Percentiles rank a stretch among this genome's conserved stretches.
phyloP scores from a whole-genome alignment of 176 grass and related monocot species.

The Musa troglodytarum region DNA sequence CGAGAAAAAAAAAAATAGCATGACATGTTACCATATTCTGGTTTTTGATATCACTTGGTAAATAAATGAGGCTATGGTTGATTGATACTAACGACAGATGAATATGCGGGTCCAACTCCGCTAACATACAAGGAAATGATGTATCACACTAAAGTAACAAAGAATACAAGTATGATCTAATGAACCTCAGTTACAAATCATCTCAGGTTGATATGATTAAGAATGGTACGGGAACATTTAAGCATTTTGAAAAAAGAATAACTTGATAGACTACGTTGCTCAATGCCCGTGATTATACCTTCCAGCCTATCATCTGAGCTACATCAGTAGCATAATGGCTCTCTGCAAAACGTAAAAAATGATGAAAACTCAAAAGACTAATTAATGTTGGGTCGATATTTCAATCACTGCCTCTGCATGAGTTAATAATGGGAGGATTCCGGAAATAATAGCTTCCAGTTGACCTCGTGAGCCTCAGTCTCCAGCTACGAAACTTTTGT shows the following conservation, averaged over 20 bases:
- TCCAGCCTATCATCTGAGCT: constrained; percentile 4
- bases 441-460: constrained; percentile 5
- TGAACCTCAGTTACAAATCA: not conserved
- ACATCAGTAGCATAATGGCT: constrained; percentile 10
- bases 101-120: no score
- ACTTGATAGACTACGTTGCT: not conserved
- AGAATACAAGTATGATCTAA: not conserved
- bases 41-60: no score
- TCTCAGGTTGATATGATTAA: not conserved
- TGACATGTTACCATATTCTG: no score
- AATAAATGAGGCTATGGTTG: no score
- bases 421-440: constrained; percentile 24
- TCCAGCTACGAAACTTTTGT: constrained; percentile 67
- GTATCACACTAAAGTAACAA: no score
- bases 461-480: constrained; percentile 29
- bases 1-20: no score
- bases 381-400: constrained; percentile 5
- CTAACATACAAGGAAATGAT: no score
- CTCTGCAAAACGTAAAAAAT: constrained; percentile 4
- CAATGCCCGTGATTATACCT: not conserved
- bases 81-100: no score
- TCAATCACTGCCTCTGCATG: constrained; percentile 17
- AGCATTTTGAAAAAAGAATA: not conserved
- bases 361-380: constrained; percentile 18
- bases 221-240: not conserved